Evolutionary conservation across 805 yeast genomes (phyloP).

Genomic region (Candida insectalens): DNA sequence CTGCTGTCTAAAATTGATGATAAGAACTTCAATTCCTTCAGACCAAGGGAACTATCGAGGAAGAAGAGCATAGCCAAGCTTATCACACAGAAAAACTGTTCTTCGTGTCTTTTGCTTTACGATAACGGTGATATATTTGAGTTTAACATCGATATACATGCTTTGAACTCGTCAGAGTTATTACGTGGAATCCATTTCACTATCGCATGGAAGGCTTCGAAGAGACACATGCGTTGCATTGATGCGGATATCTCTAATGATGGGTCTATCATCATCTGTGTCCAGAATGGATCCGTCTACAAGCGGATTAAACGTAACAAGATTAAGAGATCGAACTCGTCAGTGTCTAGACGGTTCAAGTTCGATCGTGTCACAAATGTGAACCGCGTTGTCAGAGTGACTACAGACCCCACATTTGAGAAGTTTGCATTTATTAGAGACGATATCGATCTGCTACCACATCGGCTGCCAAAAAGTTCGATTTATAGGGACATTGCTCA

Average conservation of each 20-base stretch:
- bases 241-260: constrained; percentile 63
- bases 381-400: constrained; percentile 25
- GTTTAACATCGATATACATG: constrained; percentile 20
- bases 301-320: constrained; percentile 28
- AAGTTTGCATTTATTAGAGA: constrained; percentile 62
- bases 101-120: constrained; percentile 38
- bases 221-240: constrained; percentile 42
- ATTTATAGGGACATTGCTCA: constrained; percentile 43
- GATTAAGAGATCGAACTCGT: constrained; percentile 18
- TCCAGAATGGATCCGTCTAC: constrained; percentile 62
- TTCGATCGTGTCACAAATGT: constrained; percentile 43
- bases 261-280: constrained; percentile 61
- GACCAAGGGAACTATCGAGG: constrained; percentile 40
- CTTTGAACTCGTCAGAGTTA: constrained; percentile 25
- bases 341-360: constrained; percentile 29
- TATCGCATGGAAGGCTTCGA: constrained; percentile 55
- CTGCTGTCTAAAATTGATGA: constrained; percentile 24
- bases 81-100: constrained; percentile 27
- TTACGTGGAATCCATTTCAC: constrained; percentile 35
- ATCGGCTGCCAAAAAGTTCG: constrained; percentile 36
- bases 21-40: constrained; percentile 42
- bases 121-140: constrained; percentile 52
- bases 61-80: constrained; percentile 25
- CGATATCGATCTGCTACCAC: constrained; percentile 49
- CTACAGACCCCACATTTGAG: constrained; percentile 42